These are phyloP conservation scores for Mangifera indica DNA, from an alignment of 345 rosid species.

Conservation along the genomic window DNA sequence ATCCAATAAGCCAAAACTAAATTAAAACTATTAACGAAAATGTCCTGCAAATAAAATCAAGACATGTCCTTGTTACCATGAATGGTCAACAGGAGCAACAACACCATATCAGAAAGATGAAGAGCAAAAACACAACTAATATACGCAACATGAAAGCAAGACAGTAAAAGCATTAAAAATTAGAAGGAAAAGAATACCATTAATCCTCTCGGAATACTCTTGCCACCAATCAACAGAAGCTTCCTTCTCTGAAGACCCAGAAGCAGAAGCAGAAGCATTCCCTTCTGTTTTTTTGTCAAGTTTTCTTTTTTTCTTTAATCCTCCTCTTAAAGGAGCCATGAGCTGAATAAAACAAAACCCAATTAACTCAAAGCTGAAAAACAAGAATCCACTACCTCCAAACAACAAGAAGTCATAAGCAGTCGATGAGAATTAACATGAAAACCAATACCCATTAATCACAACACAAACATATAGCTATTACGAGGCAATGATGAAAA, in stretches of 20 bases:
- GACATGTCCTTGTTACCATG: constrained; percentile 8
- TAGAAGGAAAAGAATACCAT: constrained; percentile 32
- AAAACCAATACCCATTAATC: constrained; percentile 32
- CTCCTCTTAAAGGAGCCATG: constrained; percentile 55
- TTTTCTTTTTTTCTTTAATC: constrained; percentile 39
- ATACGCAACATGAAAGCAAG: neutral
- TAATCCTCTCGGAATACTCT: constrained; percentile 42
- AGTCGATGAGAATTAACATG: constrained; percentile 24
- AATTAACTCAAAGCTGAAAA: constrained; percentile 32
- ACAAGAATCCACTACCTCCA: constrained; percentile 20
- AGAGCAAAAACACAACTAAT: neutral
- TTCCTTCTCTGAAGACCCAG: constrained; percentile 42
- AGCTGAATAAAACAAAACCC: constrained; percentile 19
- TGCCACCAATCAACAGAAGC: constrained; percentile 50
- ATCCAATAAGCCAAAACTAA: constrained; percentile 12
- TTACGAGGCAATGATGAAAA: constrained; percentile 26
- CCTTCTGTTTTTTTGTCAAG: constrained; percentile 36
- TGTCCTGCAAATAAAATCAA: constrained; percentile 17
- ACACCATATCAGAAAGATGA: constrained; percentile 10
- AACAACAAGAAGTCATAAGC: constrained; percentile 18
- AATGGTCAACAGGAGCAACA: constrained; percentile 25
- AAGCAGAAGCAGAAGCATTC: constrained; percentile 40
- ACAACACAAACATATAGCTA: constrained; percentile 12
- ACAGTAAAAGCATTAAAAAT: constrained; percentile 15
- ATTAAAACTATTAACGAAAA: constrained; percentile 22